Evolutionary conservation across 2,329 filamentous ascomycete species (phyloP), one percentile per base, ranked within the genome.

Genomic region (Elsinoe batatas): DNA sequence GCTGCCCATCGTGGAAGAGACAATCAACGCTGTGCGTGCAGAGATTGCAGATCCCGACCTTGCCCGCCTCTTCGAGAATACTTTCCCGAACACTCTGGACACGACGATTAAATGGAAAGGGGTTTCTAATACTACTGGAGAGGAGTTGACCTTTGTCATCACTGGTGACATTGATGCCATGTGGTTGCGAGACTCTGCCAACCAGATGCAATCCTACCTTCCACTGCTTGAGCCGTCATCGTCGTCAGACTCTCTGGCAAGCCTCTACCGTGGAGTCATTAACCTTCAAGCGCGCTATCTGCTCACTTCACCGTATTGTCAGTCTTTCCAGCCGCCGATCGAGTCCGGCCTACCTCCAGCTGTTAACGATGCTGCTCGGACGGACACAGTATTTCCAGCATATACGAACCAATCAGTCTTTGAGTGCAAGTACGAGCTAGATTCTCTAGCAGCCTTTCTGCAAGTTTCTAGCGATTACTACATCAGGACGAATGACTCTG

Each of bases 81-180:
- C 82, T 17, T 89, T 82, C 65, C 85, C 86, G 0, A 90, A 88
- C 67, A 88, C 85, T 0, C 74, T 90, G 10, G 85, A 89, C 64
- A 88, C 85, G 0, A 84, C 85, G 0, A 78, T 88, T 40, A 76
- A 77, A 58, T 88, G 84, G 84, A 81, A 78, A 55, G 85, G 85
- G 1, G 75, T 80, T 0, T 75, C 74, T 33, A 75, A 80, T 57
- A 76, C 80, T 61, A 67, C 75, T 0, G 76, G 77, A 1, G 83
- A 88, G 67, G 84, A 88, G 67, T 70, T 85, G 58, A 78, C 79
- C 4, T 81, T 80, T 60, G 63, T 81, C 59, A 81, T 81, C 57
- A 81, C 78, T 0, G 78, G 79, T 49, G 77, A 80, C 61, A 60
- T 58, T 18, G 75, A 78, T 58, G 76, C 76, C 4, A 78, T 78